Evolutionary conservation across 2,329 filamentous ascomycete genomes (phyloP), one percentile per base, ranked within the genome.

Genomic region (Zasmidium cellare): DNA sequence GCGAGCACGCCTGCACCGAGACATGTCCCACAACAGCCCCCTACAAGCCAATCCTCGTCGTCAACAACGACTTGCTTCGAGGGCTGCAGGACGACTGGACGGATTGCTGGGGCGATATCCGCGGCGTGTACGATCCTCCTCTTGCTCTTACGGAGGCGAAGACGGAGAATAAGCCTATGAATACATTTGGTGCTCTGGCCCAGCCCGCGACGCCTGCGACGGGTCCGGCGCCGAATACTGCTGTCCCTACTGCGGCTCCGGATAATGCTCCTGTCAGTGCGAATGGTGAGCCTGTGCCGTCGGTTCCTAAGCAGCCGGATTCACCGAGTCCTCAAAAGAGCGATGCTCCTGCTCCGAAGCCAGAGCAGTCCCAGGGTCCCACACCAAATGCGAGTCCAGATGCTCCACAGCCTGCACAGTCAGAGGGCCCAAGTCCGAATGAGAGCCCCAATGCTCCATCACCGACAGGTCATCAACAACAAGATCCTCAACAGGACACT

Each of bases 21-120:
- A 45, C 56, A 3, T 67, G 65, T 31, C 63, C 64, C 1, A 56
- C 48, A 3, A 61, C 55, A 0, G 41, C 5, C 18, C 55, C 61
- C 3, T 67, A 64, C 25, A 57, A 64, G 20, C 63, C 64, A 1
- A 63, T 65, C 20, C 24, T 65, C 14, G 61, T 62, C 14, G 59
- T 67, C 14, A 61, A 63, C 3, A 38, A 51, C 3, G 47, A 51
- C 3, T 41, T 65, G 1, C 51, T 60, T 9, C 46, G 48, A 16
- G 51, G 44, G 7, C 45, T 67, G 20, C 53, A 67, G 19, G 56
- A 61, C 16, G 63, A 47, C 6, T 65, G 63, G 63, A 45, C 64
- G 18, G 44, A 28, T 9, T 67, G 63, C 58, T 58, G 48, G 24
- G 61, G 56, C 3, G 63, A 64, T 14, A 56, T 67, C 12, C 25